A percentile compares a stretch with the other conserved stretches of the same genome.
Conservation (phyloP, 345 rosid genomes). For the Acer yangbiense region DNA sequence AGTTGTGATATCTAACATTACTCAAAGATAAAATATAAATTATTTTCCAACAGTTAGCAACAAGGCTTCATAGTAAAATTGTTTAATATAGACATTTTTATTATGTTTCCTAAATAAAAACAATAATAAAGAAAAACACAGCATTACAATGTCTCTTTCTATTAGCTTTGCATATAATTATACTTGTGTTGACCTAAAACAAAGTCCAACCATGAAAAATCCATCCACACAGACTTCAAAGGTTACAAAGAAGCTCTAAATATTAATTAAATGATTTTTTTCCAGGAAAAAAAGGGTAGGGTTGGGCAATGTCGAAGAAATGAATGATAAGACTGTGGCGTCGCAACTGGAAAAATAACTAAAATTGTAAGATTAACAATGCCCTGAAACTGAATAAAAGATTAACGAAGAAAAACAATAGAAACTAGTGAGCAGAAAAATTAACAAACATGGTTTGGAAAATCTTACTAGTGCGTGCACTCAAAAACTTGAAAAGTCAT, state of each 20-base stretch:
- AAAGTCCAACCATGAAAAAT: not conserved
- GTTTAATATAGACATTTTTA: too few species aligned
- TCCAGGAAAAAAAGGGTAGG: too few species aligned
- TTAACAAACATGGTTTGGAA: not conserved
- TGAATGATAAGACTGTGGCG: not conserved
- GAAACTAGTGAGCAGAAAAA: not conserved
- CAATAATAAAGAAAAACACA: too few species aligned
- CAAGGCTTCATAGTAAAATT: too few species aligned
- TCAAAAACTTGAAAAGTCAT: too few species aligned
- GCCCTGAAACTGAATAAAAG: not conserved
- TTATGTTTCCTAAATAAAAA: too few species aligned
- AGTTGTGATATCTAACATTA: too few species aligned
- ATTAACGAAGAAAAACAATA: not conserved
- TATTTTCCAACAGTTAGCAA: too few species aligned
- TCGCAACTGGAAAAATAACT: too few species aligned
- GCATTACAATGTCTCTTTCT: not conserved
- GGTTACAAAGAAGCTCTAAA: not conserved
- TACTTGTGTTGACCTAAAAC: not conserved
- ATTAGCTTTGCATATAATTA: not conserved
- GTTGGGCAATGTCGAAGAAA: not conserved
- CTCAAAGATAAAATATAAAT: not conserved
- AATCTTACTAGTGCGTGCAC: too few species aligned
- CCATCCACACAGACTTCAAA: not conserved
- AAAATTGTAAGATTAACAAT: too few species aligned
- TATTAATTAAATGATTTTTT: too few species aligned